Evolutionary conservation across 306 rosid species (phyloP).

Genomic region (Dryas alaskensis): DNA sequence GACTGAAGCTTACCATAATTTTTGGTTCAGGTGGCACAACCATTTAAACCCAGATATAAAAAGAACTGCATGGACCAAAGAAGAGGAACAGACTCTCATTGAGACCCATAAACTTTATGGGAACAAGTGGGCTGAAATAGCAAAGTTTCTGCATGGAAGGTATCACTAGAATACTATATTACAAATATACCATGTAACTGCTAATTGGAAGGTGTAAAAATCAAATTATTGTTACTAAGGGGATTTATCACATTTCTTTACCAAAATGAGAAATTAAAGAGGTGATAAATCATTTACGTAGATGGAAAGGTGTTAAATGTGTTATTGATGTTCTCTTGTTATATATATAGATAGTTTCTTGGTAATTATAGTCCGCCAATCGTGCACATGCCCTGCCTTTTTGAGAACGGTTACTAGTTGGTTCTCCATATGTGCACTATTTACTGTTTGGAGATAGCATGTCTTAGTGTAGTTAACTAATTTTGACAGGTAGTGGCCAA

Average conservation of each 20-base stretch:
- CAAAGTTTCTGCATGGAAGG: slow-evolving; percentile 49
- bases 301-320: no score
- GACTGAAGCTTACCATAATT: not conserved
- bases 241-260: no score
- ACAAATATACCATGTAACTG: no score
- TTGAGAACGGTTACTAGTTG: not conserved
- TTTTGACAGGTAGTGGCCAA: no score
- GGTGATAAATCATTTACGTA: no score
- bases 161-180: not conserved
- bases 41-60: slow-evolving; percentile 52
- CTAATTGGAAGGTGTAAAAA: no score
- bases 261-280: no score
- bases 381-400: not conserved
- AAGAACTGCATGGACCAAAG: slow-evolving; percentile 42
- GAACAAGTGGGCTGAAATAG: slow-evolving; percentile 54
- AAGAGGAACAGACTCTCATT: slow-evolving; percentile 42
- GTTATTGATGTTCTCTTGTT: no score
- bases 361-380: not conserved
- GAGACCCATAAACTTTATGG: slow-evolving; percentile 36
- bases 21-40: slow-evolving; percentile 48
- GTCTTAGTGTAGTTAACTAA: no score
- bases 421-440: not conserved
- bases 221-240: no score
- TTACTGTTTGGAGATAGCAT: not conserved
- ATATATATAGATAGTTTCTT: not conserved